Evolutionary conservation across 1,139 yeast genomes (phyloP).

Genomic region (Diutina pseudorugosa): DNA sequence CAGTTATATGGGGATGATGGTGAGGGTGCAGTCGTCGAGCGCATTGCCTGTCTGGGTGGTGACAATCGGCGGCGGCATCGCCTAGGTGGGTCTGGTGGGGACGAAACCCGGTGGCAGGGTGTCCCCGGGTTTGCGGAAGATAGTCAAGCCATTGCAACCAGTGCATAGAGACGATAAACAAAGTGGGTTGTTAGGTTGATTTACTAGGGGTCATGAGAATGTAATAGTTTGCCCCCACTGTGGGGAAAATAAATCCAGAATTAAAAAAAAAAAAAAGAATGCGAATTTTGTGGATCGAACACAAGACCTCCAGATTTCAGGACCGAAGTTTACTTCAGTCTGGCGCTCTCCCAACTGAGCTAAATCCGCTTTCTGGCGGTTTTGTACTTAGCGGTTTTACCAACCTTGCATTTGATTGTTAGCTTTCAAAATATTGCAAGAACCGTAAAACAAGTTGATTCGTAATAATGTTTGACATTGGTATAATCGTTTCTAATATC

Average conservation of each 20-base stretch:
- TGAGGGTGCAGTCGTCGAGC: neutral
- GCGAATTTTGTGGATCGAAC: constrained; percentile 3
- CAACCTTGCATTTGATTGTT: too few relatives aligned
- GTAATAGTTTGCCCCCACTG: neutral
- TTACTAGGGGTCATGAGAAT: neutral
- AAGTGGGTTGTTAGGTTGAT: neutral
- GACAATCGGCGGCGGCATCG: neutral
- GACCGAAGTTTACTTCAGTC: constrained; percentile 3
- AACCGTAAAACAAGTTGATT: too few relatives aligned
- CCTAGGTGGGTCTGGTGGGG: neutral
- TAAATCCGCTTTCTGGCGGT: neutral
- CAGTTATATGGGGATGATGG: neutral
- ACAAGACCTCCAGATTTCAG: constrained; percentile 3
- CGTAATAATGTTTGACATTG: too few relatives aligned
- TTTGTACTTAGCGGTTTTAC: neutral
- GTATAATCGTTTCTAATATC: too few relatives aligned
- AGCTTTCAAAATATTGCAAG: too few relatives aligned
- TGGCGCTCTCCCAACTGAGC: constrained; percentile 4
- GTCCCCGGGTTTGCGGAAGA: neutral
- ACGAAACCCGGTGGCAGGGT: neutral
- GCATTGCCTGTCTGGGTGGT: neutral
- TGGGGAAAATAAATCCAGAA: neutral
- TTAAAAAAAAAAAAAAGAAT: neutral
- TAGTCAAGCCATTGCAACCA: neutral
- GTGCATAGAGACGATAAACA: neutral